A percentile compares a stretch with the other conserved stretches of the same genome.
These are phyloP conservation scores for Gossypium davidsonii DNA, from an alignment of 441 rosid species.

Conservation along the genomic window DNA sequence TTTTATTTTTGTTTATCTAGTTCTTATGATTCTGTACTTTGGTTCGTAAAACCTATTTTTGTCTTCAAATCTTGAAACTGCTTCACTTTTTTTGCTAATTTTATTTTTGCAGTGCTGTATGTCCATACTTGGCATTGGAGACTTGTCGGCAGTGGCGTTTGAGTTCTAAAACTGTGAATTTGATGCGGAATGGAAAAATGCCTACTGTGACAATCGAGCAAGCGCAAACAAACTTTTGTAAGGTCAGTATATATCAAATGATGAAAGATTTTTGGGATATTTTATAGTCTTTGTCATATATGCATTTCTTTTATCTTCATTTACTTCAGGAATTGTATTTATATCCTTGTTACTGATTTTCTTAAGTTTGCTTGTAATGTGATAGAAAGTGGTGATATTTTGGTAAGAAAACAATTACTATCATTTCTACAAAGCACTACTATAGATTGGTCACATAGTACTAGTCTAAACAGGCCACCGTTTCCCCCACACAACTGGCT, in stretches of 20 bases:
- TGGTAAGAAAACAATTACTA: neutral
- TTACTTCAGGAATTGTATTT: neutral
- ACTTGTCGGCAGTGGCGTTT: conserved; percentile 98
- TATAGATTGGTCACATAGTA: too few species aligned
- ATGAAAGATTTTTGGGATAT: conserved; percentile 10
- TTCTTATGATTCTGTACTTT: neutral
- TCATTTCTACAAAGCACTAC: neutral
- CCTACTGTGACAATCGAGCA: conserved; percentile 98
- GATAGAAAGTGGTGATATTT: neutral
- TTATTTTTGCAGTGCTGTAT: conserved; percentile 64
- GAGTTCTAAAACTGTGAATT: conserved; percentile 82
- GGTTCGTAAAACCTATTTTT: neutral
- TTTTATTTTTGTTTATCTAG: neutral
- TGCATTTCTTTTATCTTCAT: neutral
- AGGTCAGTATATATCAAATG: conserved; percentile 41
- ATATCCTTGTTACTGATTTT: conserved; percentile 3
- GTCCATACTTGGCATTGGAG: conserved; percentile 94
- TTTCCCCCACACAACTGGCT: neutral
- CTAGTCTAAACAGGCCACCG: neutral
- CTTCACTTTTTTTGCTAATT: conserved; percentile 15
- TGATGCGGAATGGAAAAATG: conserved; percentile 96
- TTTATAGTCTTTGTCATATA: neutral
- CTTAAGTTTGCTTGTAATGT: neutral
- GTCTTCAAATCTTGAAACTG: conserved; percentile 13
- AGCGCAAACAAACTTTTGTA: conserved; percentile 85